phyloP scores from a whole-genome alignment of 495 filamentous ascomycete genomes.

The Lasiosphaeria ovina region DNA sequence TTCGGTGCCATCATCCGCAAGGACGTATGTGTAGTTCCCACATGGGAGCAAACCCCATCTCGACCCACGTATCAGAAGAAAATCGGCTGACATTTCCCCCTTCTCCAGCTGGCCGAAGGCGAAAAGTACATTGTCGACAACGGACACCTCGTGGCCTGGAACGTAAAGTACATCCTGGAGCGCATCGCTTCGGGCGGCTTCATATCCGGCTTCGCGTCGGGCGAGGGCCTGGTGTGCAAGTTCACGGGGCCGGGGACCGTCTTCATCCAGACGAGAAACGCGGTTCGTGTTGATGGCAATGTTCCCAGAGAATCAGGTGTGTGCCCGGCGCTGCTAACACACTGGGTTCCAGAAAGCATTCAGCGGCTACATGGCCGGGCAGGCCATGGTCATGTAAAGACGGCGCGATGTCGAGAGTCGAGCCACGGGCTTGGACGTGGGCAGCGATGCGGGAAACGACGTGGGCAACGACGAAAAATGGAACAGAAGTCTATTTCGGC shows the following conservation, averaged over 20 bases:
- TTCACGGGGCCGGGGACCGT: conserved; percentile 91
- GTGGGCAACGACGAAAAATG: too few species aligned
- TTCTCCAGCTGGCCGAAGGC: conserved; percentile 60
- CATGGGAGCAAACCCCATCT: not conserved
- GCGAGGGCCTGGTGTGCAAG: conserved; percentile 89
- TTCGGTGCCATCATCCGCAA: conserved; percentile 95
- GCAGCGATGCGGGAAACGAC: too few species aligned
- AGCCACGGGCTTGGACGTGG: too few species aligned
- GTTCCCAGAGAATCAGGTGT: too few species aligned
- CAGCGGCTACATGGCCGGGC: conserved; percentile 46
- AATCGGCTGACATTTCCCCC: conserved; percentile 10
- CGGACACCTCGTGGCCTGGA: conserved; percentile 95
- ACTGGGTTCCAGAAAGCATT: conserved; percentile 38
- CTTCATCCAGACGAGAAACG: conserved; percentile 91
- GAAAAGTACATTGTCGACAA: conserved; percentile 95
- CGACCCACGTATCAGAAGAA: not conserved
- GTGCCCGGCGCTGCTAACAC: conserved; percentile 14
- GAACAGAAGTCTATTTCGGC: too few species aligned
- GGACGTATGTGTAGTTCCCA: conserved; percentile 62
- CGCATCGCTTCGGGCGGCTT: conserved; percentile 87
- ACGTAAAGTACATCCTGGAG: conserved; percentile 88
- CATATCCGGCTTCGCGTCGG: conserved; percentile 71
- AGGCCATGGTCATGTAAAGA: conserved; percentile 23
- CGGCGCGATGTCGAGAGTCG: not conserved
- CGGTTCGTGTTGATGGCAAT: conserved; percentile 44